Conservation (phyloP, 495 filamentous ascomycete genomes). For the Podospora pseudocomata region DNA sequence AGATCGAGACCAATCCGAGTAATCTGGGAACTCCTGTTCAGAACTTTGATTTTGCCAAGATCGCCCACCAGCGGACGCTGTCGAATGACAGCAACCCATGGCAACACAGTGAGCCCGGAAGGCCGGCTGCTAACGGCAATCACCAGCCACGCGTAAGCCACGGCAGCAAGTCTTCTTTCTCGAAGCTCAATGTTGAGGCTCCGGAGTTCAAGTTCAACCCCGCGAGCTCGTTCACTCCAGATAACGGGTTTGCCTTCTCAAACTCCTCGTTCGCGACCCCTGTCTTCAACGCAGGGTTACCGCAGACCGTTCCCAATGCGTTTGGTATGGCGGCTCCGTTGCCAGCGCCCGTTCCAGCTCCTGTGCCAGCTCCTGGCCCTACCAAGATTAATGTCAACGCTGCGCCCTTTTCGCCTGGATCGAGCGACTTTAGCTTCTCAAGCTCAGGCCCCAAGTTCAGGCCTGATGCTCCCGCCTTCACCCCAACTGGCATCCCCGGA, state of each 20-base stretch:
- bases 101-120: slow-evolving; percentile 43
- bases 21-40: slow-evolving; percentile 61
- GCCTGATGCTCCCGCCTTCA: slow-evolving; percentile 77
- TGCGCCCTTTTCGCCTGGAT: slow-evolving; percentile 66
- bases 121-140: slow-evolving; percentile 22
- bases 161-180: slow-evolving; percentile 62
- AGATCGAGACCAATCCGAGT: slow-evolving; percentile 75
- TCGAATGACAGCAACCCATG: slow-evolving; percentile 51
- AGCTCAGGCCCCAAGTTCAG: slow-evolving; percentile 66
- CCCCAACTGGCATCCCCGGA: slow-evolving; percentile 50
- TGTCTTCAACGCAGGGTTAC: slow-evolving; percentile 37
- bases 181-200: slow-evolving; percentile 80
- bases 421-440: slow-evolving; percentile 71
- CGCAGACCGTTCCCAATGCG: slow-evolving; percentile 31
- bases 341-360: slow-evolving; percentile 9
- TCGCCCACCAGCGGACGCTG: slow-evolving; percentile 39
- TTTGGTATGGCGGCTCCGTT: slow-evolving; percentile 7
- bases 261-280: slow-evolving; percentile 50
- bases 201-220: slow-evolving; percentile 85
- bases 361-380: slow-evolving; percentile 31
- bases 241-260: slow-evolving; percentile 52
- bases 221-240: slow-evolving; percentile 55
- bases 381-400: slow-evolving; percentile 65
- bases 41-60: slow-evolving; percentile 37
- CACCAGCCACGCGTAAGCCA: slow-evolving; percentile 44